phyloP scores from a whole-genome alignment of 1,284 basidiomycete genomes.

The Volvariella volvacea region DNA sequence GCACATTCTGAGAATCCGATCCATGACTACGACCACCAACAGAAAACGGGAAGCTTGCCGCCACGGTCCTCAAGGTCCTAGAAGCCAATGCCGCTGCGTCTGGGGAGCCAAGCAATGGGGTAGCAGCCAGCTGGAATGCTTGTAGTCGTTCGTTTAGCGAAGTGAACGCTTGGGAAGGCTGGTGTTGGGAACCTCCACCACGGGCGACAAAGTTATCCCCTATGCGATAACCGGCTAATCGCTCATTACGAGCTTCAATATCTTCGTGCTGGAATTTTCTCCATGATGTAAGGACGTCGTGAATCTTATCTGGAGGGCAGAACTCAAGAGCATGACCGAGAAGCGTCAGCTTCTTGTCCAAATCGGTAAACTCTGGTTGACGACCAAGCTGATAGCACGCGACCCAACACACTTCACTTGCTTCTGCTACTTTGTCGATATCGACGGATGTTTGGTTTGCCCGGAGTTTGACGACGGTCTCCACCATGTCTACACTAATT shows the following conservation, averaged over 20 bases:
- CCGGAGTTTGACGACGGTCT: constrained; percentile 46
- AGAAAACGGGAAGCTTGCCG: constrained; percentile 69
- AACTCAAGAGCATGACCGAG: constrained; percentile 82
- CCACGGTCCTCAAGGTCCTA: constrained; percentile 66
- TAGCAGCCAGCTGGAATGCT: constrained; percentile 56
- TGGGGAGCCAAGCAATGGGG: constrained; percentile 57
- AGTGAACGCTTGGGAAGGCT: constrained; percentile 22
- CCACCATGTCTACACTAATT: constrained; percentile 67
- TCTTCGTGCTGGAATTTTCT: constrained; percentile 60
- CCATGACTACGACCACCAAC: constrained; percentile 44
- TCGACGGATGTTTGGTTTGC: constrained; percentile 28
- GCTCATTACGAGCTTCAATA: constrained; percentile 41
- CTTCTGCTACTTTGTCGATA: constrained; percentile 40
- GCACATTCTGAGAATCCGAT: constrained; percentile 34
- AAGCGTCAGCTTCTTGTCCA: constrained; percentile 59
- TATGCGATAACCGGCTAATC: constrained; percentile 22
- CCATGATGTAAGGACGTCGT: constrained; percentile 72
- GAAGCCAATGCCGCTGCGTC: constrained; percentile 71
- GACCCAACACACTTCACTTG: constrained; percentile 80
- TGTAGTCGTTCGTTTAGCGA: constrained; percentile 57
- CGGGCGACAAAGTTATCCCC: constrained; percentile 17
- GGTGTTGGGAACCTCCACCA: constrained; percentile 11
- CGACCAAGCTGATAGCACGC: constrained; percentile 82
- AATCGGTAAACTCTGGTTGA: constrained; percentile 68
- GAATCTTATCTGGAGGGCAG: constrained; percentile 76